Evolutionary conservation across 371 early-diverging fungal genomes (phyloP).

Genomic region (Phascolomyces articulosus): DNA sequence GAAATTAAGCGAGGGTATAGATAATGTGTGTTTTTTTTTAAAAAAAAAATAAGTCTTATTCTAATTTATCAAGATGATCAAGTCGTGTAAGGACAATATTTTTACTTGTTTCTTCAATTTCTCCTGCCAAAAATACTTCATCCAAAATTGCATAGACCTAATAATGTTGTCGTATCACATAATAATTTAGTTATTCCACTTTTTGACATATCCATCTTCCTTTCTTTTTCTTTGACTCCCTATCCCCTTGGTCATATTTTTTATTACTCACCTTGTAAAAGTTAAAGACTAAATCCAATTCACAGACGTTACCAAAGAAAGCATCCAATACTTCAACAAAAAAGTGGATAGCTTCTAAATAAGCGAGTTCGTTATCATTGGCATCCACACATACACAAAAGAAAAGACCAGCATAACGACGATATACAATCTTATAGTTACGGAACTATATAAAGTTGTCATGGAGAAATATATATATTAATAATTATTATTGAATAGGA

Average conservation of each 20-base stretch:
- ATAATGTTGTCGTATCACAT: too few species aligned
- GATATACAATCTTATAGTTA: conserved; percentile 95
- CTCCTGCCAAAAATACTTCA: conserved; percentile 97
- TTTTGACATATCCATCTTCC: background rate
- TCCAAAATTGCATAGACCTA: conserved; percentile 96
- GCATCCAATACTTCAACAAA: conserved; percentile 98
- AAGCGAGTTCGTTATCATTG: conserved; percentile 95
- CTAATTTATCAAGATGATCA: conserved; percentile 80
- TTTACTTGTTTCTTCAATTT: conserved; percentile 96
- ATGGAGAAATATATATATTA: too few species aligned
- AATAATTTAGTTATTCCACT: background rate
- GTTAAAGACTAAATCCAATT: conserved; percentile 96
- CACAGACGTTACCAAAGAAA: conserved; percentile 98
- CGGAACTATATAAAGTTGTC: conserved; percentile 62
- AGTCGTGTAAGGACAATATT: conserved; percentile 72
- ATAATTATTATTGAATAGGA: too few species aligned
- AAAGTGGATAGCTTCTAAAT: conserved; percentile 95
- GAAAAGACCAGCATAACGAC: conserved; percentile 96
- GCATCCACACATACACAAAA: conserved; percentile 98
- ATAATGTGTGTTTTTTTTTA: background rate
- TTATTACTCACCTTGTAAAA: conserved; percentile 92
- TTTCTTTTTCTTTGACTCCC: background rate
- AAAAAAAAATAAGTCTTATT: conserved; percentile 41
- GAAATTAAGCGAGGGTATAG: conserved; percentile 15
- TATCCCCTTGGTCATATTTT: background rate